Evolutionary conservation across 306 rosid genomes (phyloP), one percentile per base, ranked within the genome.

Genomic region (Pyrus bretschneideri): DNA sequence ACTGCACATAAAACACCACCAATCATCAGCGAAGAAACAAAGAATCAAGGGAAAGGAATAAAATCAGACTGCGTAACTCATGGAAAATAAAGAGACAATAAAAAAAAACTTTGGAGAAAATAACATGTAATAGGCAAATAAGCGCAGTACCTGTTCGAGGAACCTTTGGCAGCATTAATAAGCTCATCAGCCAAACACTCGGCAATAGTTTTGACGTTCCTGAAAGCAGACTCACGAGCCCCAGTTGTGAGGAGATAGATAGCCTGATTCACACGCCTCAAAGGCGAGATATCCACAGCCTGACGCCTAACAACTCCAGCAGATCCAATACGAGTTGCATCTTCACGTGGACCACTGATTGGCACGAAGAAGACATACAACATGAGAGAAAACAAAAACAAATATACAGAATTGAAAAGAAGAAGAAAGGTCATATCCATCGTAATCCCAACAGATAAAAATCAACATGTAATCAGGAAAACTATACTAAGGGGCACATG

Each of bases 131-230:
- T 6, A 61, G 31, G 67, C 19, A 64, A 64, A 64, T 30, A 17
- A 17, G 44, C 13, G 0, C 42, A 22, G n/a, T 67, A 79, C 90
- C 87, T 83, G 83, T 86, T 86, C 15, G 88, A 87, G 33, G 90
- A 87, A 81, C 55, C 55, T 17, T 49, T 49, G 55, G 21, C 55
- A 49, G 55, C 55, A 49, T 49, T 49, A 49, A 49, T 87, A 69
- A 87, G 87, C 14, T 87, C 90, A 77, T 87, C 88, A 3, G 90
- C 90, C 83, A 87, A 79, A 52, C 88, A 84, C 57, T 87, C 90
- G 0, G 86, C 88, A 33, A 84, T 82, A 1, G 88, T 87, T 66
- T 87, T 87, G 69, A 79, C 75, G 81, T 87, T 87, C 74, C 88
- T 81, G 68, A 87, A 87, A 27, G 90, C 55, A 49, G 55, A 49